Conservation (phyloP, 208 protist species). For the Trypanosoma lewisi region DNA sequence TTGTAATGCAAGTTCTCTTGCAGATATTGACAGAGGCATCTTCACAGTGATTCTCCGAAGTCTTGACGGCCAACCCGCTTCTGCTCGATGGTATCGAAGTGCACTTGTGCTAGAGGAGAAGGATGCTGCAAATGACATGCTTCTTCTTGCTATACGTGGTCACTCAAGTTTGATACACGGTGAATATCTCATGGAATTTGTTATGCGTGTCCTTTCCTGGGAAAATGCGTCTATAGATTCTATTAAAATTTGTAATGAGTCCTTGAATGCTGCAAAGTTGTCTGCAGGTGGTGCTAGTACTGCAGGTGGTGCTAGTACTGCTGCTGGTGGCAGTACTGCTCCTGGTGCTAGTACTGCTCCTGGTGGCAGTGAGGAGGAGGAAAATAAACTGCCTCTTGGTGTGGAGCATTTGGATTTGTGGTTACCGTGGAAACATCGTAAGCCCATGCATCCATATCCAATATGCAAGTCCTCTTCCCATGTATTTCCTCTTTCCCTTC, state of each 20-base stretch:
- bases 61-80: not conserved
- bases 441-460: slow-evolving; percentile 56
- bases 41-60: slow-evolving; percentile 59
- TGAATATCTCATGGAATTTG: slow-evolving; percentile 20
- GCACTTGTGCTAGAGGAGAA: slow-evolving; percentile 21
- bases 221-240: not conserved
- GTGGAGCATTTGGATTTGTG: slow-evolving; percentile 61
- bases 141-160: slow-evolving; percentile 6
- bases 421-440: slow-evolving; percentile 74
- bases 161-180: slow-evolving; percentile 46
- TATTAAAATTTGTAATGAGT: not conserved
- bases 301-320: too few relatives aligned
- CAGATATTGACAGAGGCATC: slow-evolving; percentile 47
- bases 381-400: not conserved
- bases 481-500: slow-evolving; percentile 12
- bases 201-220: not conserved
- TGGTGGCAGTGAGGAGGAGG: too few relatives aligned
- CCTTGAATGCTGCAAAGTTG: not conserved
- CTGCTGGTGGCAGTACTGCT: too few relatives aligned
- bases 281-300: not conserved
- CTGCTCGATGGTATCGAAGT: slow-evolving; percentile 22
- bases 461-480: slow-evolving; percentile 6
- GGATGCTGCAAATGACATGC: not conserved
- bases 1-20: slow-evolving; percentile 61
- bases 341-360: too few relatives aligned